phyloP scores from a whole-genome alignment of 768 basidiomycete genomes.

The Boletus sp. region DNA sequence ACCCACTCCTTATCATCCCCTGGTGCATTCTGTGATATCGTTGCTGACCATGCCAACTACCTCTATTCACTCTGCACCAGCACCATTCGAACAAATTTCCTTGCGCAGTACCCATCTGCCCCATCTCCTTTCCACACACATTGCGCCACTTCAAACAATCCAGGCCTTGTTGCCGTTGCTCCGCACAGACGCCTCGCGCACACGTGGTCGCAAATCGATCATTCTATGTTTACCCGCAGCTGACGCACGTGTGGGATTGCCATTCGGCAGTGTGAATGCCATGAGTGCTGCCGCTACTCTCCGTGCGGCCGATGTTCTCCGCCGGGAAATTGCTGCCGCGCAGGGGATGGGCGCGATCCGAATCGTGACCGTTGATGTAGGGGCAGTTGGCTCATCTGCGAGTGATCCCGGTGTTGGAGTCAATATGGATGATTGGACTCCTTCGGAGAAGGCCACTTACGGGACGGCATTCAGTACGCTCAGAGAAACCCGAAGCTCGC shows the following conservation, averaged over 20 bases:
- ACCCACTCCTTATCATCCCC: conserved; percentile 60
- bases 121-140: conserved; percentile 71
- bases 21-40: conserved; percentile 78
- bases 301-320: conserved; percentile 69
- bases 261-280: conserved; percentile 59
- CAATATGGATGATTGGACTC: conserved; percentile 70
- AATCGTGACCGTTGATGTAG: conserved; percentile 74
- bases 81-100: conserved; percentile 71
- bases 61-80: conserved; percentile 38
- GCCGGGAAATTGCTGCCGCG: conserved; percentile 70
- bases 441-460: conserved; percentile 71
- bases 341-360: conserved; percentile 53
- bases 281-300: conserved; percentile 77
- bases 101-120: conserved; percentile 63
- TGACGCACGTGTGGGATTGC: conserved; percentile 72
- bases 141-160: conserved; percentile 73
- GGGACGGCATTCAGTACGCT: conserved; percentile 63
- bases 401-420: conserved; percentile 37
- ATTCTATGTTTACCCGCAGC: conserved; percentile 74
- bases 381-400: conserved; percentile 40
- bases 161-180: conserved; percentile 77
- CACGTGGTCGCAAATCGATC: conserved; percentile 47
- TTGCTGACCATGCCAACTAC: conserved; percentile 57
- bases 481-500: conserved; percentile 39
- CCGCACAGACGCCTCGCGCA: conserved; percentile 59